These are phyloP conservation scores for Aureoboletus auriporus DNA, from an alignment of 768 basidiomycete species.

Conservation along the genomic window DNA sequence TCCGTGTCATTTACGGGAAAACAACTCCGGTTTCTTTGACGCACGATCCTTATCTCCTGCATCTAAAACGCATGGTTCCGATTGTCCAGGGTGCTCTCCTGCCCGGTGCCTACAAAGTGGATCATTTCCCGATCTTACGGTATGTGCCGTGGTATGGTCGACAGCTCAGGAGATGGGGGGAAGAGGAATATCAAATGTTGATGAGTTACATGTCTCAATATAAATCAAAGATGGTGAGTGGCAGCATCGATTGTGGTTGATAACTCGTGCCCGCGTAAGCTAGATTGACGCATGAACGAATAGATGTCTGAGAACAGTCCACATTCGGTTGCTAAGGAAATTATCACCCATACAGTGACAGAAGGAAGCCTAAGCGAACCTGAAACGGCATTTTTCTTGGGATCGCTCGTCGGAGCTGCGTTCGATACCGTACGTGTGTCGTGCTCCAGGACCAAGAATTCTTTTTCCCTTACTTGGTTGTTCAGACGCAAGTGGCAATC, in stretches of 20 bases:
- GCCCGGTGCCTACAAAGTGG: conserved; percentile 32
- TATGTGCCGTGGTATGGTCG: conserved; percentile 62
- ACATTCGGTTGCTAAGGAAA: conserved; percentile 48
- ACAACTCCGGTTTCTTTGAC: conserved; percentile 13
- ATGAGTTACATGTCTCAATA: conserved; percentile 44
- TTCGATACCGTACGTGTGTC: conserved; percentile 43
- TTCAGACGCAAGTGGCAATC: conserved; percentile 25
- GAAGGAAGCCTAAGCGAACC: conserved; percentile 47
- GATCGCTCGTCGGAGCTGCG: conserved; percentile 61
- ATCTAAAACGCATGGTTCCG: conserved; percentile 26
- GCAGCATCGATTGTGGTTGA: not conserved
- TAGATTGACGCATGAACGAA: not conserved
- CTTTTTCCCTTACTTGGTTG: not conserved
- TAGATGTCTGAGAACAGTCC: conserved; percentile 11
- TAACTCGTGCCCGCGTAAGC: no score
- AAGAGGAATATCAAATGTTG: conserved; percentile 49
- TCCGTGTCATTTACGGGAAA: conserved; percentile 29
- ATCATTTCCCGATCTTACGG: conserved; percentile 32
- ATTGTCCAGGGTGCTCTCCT: conserved; percentile 29
- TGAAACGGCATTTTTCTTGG: conserved; percentile 56
- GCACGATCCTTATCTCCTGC: conserved; percentile 19
- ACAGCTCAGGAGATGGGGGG: conserved; percentile 50
- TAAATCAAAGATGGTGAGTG: conserved; percentile 38
- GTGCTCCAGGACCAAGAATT: not conserved
- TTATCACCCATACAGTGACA: conserved; percentile 41